phyloP scores from a whole-genome alignment of 2,329 filamentous ascomycete species.

The Fusarium sp. region DNA sequence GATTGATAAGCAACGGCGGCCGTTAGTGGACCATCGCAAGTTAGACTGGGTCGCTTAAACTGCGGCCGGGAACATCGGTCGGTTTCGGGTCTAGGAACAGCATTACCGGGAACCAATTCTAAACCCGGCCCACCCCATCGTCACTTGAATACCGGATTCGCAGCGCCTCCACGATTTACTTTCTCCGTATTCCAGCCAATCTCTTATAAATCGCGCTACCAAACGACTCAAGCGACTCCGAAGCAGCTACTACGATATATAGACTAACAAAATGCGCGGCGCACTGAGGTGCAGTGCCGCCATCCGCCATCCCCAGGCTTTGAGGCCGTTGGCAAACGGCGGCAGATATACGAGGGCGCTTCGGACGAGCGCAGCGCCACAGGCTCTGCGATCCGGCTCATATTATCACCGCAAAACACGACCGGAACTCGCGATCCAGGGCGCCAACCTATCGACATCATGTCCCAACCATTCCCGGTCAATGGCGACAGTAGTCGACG shows the following conservation, averaged over 20 bases:
- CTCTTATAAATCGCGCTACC: constrained; percentile 22
- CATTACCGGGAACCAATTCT: constrained; percentile 47
- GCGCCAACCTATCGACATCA: constrained; percentile 21
- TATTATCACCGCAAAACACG: constrained; percentile 16
- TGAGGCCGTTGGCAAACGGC: constrained; percentile 30
- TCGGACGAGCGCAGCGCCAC: constrained; percentile 43
- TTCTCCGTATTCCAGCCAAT: constrained; percentile 17
- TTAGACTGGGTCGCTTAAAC: constrained; percentile 43
- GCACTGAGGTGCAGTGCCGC: constrained; percentile 38
- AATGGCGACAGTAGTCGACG: constrained; percentile 51
- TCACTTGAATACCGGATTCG: constrained; percentile 48
- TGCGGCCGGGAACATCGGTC: constrained; percentile 39
- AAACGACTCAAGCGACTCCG: constrained; percentile 8
- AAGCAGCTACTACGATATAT: constrained; percentile 11
- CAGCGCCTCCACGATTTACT: constrained; percentile 41
- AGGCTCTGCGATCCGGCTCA: constrained; percentile 16
- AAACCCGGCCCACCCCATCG: constrained; percentile 49
- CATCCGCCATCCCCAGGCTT: constrained; percentile 33
- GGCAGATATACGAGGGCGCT: constrained; percentile 41
- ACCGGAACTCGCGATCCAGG: constrained; percentile 6
- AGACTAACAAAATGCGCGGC: constrained; percentile 40
- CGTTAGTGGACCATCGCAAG: constrained; percentile 41
- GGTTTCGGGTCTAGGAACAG: constrained; percentile 35
- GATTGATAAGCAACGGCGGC: constrained; percentile 27
- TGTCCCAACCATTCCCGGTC: constrained; percentile 38